phyloP scores from a whole-genome alignment of 2,329 filamentous ascomycete genomes.

The Gliomastix tumulicola region DNA sequence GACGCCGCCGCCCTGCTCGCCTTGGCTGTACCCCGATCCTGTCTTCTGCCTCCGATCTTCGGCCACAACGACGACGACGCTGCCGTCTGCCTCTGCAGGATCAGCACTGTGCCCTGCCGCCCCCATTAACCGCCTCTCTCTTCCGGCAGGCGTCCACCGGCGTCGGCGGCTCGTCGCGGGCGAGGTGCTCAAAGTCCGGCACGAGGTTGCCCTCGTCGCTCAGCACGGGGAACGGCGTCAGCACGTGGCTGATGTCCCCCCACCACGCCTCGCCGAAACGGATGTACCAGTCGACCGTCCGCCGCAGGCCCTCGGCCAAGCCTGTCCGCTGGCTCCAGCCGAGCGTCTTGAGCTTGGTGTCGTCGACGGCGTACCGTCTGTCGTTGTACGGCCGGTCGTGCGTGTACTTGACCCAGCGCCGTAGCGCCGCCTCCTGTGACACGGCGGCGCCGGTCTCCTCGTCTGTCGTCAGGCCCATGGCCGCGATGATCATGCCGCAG shows the following conservation, averaged over 20 bases:
- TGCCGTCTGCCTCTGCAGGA: background rate
- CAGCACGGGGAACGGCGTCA: slow-evolving; percentile 61
- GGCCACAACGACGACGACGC: too few relatives aligned
- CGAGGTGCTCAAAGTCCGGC: slow-evolving; percentile 33
- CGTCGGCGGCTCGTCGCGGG: slow-evolving; percentile 22
- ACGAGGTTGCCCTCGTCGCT: slow-evolving; percentile 45
- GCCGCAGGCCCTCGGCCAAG: slow-evolving; percentile 55
- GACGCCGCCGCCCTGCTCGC: too few relatives aligned
- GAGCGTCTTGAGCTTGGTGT: slow-evolving; percentile 56
- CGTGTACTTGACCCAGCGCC: slow-evolving; percentile 65
- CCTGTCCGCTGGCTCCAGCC: slow-evolving; percentile 64
- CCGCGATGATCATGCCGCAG: slow-evolving; percentile 55
- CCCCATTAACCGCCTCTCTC: too few relatives aligned
- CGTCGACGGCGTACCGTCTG: slow-evolving; percentile 65
- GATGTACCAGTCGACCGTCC: slow-evolving; percentile 65
- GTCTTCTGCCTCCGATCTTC: too few relatives aligned
- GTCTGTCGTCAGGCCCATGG: slow-evolving; percentile 48
- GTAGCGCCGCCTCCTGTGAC: too few relatives aligned
- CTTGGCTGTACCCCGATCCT: too few relatives aligned
- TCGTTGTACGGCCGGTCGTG: slow-evolving; percentile 76
- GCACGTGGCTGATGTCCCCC: slow-evolving; percentile 63
- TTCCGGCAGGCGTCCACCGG: slow-evolving; percentile 3
- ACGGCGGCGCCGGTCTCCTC: too few relatives aligned
- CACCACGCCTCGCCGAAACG: slow-evolving; percentile 62
- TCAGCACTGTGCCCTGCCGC: too few relatives aligned